These are phyloP conservation scores for Amaranthus tricolor DNA, from an alignment of 179 eudicot genomes.

Conservation along the genomic window DNA sequence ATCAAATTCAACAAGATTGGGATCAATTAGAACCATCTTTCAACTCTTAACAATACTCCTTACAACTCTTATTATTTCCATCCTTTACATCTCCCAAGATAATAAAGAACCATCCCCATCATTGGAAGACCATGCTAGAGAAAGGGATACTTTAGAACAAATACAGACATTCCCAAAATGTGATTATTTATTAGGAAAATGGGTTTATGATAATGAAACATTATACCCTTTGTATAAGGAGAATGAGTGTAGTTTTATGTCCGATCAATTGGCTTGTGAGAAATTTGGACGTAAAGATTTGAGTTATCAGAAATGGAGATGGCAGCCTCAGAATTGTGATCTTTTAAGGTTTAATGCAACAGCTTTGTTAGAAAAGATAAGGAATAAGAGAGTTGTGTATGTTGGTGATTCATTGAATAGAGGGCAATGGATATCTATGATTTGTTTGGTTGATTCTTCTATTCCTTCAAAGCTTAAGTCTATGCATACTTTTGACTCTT, in stretches of 20 bases:
- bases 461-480: constrained; percentile 36
- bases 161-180: constrained; percentile 25
- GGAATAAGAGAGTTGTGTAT: constrained; percentile 56
- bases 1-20: constrained; percentile 27
- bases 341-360: constrained; percentile 69
- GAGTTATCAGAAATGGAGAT: constrained; percentile 61
- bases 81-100: constrained; percentile 15
- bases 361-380: constrained; percentile 46
- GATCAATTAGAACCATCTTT: constrained; percentile 30
- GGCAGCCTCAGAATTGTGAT: constrained; percentile 73
- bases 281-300: constrained; percentile 62
- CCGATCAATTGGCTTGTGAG: constrained; percentile 56
- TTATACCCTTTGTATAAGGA: constrained; percentile 53
- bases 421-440: constrained; percentile 66
- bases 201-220: constrained; percentile 54
- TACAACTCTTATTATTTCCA: constrained; percentile 21
- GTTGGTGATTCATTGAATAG: constrained; percentile 70
- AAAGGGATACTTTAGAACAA: constrained; percentile 7
- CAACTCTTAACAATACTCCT: constrained; percentile 31
- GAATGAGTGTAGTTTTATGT: constrained; percentile 48
- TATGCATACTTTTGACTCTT: constrained; percentile 35
- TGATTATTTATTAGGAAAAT: constrained; percentile 53
- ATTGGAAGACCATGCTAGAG: background rate
- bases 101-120: background rate
- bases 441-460: constrained; percentile 50